Conservation (phyloP, 306 rosid genomes). For the Neltuma alba region DNA sequence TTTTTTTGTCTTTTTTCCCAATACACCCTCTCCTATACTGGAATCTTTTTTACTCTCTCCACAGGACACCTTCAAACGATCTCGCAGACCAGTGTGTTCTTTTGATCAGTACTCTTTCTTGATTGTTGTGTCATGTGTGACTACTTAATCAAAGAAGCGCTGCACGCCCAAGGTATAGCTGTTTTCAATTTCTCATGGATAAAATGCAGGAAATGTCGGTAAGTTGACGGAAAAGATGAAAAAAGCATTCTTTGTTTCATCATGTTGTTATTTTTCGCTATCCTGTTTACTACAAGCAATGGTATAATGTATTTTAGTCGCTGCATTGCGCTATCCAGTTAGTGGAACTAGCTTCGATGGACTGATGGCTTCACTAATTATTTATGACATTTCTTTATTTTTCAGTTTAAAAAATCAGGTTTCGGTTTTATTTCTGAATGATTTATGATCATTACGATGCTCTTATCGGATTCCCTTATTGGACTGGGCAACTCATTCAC, state of each 20-base stretch:
- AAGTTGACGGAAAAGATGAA: not conserved
- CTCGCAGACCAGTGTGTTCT: not conserved
- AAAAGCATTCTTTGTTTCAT: not conserved
- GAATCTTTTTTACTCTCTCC: not conserved
- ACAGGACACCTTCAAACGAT: not conserved
- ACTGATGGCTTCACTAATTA: not conserved
- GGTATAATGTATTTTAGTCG: not conserved
- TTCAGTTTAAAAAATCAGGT: slow-evolving; percentile 19
- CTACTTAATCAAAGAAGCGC: slow-evolving; percentile 17
- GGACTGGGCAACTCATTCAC: not conserved
- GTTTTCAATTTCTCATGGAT: not conserved
- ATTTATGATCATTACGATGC: not conserved
- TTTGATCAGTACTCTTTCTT: not conserved
- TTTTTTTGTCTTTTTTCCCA: too few species aligned
- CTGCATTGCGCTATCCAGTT: not conserved
- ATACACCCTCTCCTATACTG: not conserved
- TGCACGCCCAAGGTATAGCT: slow-evolving; percentile 12
- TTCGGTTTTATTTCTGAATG: slow-evolving; percentile 22
- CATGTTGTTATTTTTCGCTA: not conserved
- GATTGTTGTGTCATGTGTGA: not conserved
- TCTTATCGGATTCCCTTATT: not conserved
- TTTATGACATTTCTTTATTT: not conserved
- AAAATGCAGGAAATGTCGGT: slow-evolving; percentile 25
- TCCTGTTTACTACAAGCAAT: not conserved
- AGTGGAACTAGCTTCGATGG: not conserved